A percentile compares a stretch with the other conserved stretches of the same genome.
phyloP scores from a whole-genome alignment of 1,139 yeast genomes.

The Nakaseomyces kungkrabaensis region DNA sequence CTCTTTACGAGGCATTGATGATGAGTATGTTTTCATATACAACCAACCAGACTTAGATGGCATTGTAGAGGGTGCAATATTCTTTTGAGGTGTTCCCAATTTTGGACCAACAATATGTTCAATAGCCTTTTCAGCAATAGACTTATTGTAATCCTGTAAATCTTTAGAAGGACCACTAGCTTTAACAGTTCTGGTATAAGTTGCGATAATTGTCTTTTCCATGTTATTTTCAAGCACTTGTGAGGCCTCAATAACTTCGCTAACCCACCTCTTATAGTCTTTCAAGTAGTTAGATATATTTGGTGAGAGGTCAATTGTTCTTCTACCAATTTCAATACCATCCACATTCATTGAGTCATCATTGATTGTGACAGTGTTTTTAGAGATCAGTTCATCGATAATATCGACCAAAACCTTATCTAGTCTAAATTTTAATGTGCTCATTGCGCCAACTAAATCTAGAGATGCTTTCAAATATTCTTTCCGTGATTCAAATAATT shows the following conservation, averaged over 20 bases:
- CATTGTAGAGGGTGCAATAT: constrained; percentile 3
- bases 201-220: constrained; percentile 46
- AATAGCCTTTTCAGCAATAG: constrained; percentile 18
- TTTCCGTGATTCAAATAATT: constrained; percentile 40
- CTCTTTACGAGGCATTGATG: constrained; percentile 44
- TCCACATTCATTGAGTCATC: constrained; percentile 7
- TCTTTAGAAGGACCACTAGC: constrained; percentile 52
- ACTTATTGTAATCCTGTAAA: constrained; percentile 43
- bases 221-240: constrained; percentile 41
- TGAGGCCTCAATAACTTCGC: constrained; percentile 29
- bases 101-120: constrained; percentile 10
- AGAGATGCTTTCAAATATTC: constrained; percentile 58
- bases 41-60: constrained; percentile 71
- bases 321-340: constrained; percentile 1
- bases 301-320: constrained; percentile 10
- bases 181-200: constrained; percentile 47
- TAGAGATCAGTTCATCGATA: constrained; percentile 24
- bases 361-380: constrained; percentile 16
- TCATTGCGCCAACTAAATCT: constrained; percentile 47
- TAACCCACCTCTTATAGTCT: constrained; percentile 30
- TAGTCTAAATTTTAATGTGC: constrained; percentile 42
- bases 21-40: constrained; percentile 58
- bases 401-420: constrained; percentile 45
- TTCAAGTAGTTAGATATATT: constrained; percentile 22
- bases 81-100: constrained; percentile 2